These are phyloP conservation scores for Phaffomyces antillensis DNA, from an alignment of 805 yeast genomes.

Conservation along the genomic window DNA sequence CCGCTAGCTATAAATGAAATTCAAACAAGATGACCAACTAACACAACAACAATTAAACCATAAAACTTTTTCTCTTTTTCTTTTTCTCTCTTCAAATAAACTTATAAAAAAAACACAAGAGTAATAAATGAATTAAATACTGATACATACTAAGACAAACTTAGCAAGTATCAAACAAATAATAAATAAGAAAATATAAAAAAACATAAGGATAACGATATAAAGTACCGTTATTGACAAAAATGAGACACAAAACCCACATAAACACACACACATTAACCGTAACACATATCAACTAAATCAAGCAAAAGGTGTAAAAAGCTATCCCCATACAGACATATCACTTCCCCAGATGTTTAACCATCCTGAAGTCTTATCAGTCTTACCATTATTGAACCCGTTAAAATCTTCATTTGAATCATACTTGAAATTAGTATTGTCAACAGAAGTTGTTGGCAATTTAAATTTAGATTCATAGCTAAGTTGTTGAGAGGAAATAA, in stretches of 20 bases:
- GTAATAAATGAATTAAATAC: background rate
- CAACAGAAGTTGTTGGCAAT: background rate
- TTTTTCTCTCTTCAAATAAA: too few relatives aligned
- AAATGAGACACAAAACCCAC: background rate
- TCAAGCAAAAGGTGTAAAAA: background rate
- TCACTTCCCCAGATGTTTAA: slow-evolving; percentile 25
- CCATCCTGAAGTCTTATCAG: slow-evolving; percentile 18
- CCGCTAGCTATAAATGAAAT: too few relatives aligned
- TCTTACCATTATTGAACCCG: slow-evolving; percentile 1
- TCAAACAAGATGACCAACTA: too few relatives aligned
- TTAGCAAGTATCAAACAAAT: background rate
- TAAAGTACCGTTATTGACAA: too few relatives aligned
- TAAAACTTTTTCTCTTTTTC: too few relatives aligned
- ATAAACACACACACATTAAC: background rate
- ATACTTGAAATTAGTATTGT: background rate
- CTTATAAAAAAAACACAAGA: too few relatives aligned
- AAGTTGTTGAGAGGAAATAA: too few relatives aligned
- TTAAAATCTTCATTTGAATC: background rate
- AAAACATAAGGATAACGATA: too few relatives aligned
- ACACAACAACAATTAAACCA: too few relatives aligned
- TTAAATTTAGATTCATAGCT: background rate
- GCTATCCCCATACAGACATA: slow-evolving; percentile 25
- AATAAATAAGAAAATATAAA: background rate
- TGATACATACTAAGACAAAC: too few relatives aligned
- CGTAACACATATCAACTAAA: background rate